Evolutionary conservation across 2,329 filamentous ascomycete genomes (phyloP), one percentile per base, ranked within the genome.

Genomic region (Trichoderma pleuroti): DNA sequence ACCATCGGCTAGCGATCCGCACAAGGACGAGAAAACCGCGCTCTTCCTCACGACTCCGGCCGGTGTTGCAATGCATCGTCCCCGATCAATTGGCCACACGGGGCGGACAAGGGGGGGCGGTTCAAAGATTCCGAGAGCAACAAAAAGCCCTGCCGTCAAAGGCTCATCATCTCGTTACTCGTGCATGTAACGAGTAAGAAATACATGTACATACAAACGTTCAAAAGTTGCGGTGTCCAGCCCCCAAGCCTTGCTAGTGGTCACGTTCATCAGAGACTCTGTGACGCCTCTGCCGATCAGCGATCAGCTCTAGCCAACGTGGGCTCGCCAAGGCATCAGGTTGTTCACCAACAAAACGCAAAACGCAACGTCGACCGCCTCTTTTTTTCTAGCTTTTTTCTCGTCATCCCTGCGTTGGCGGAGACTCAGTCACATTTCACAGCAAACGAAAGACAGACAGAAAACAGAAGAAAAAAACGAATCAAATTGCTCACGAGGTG

Each of bases 191-290:
- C n/a, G 16, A 26, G 59, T 62, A n/a, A 11, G 8, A 24, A 24
- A 36, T 11, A 39, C 34, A 39, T 12, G 26, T 28, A 28, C 26
- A 28, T 5, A 28, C 26, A 28, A 3, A 21, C 30, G 24, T n/a
- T 26, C 56, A 34, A 34, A 30, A 32, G 30, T 59, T 59, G 65
- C 54, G 36, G 24, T 57, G 34, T 46, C 65, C 46, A 21, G 34
- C 64, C 42, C 39, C 26, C 30, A n/a, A 46, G 18, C 16, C 21
- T n/a, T 28, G 24, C 39, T 42, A 32, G 56, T 49, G 59, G 68
- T 65, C 68, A 70, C 68, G 61, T 65, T 70, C 57, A 56, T 42
- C 54, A 32, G 39, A 56, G 46, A 57, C 61, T 49, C 57, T 67
- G 57, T 60, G 57, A 42, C 30, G 18, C 46, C 36, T 61, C 18